Evolutionary conservation across 2,329 filamentous ascomycete genomes (phyloP).

Genomic region (Aspergillus sp.): DNA sequence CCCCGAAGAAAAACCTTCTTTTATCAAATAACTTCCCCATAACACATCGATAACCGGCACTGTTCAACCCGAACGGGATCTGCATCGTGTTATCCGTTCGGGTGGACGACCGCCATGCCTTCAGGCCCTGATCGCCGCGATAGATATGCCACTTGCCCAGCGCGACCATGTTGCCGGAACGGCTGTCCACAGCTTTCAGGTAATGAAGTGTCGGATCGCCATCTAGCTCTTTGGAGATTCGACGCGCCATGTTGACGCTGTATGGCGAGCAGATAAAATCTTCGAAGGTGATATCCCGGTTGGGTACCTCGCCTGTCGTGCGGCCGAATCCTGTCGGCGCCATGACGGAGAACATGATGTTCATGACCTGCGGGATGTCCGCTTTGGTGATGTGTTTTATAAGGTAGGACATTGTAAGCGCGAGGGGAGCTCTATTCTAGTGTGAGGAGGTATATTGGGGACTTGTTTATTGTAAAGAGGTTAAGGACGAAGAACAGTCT

Average conservation of each 20-base stretch:
- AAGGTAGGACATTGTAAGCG: neutral
- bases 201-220: neutral
- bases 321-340: neutral
- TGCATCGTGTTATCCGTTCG: neutral
- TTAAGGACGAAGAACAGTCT: too few relatives aligned
- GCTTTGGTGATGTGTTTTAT: neutral
- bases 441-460: too few relatives aligned
- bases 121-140: neutral
- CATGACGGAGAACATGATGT: constrained; percentile 1
- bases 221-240: neutral
- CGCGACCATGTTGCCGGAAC: neutral
- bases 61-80: neutral
- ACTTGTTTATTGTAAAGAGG: too few relatives aligned
- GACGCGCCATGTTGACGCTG: neutral
- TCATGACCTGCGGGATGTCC: neutral
- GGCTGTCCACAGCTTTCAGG: neutral
- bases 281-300: neutral
- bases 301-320: neutral
- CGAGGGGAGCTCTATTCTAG: neutral
- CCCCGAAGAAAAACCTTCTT: neutral
- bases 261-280: neutral
- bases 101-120: neutral
- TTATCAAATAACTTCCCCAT: constrained; percentile 1
- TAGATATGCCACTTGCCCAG: constrained; percentile 3
- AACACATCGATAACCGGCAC: neutral